Base-by-base conservation (phyloP, 2,329 filamentous ascomycete species). In the Lachnellula arida region DNA sequence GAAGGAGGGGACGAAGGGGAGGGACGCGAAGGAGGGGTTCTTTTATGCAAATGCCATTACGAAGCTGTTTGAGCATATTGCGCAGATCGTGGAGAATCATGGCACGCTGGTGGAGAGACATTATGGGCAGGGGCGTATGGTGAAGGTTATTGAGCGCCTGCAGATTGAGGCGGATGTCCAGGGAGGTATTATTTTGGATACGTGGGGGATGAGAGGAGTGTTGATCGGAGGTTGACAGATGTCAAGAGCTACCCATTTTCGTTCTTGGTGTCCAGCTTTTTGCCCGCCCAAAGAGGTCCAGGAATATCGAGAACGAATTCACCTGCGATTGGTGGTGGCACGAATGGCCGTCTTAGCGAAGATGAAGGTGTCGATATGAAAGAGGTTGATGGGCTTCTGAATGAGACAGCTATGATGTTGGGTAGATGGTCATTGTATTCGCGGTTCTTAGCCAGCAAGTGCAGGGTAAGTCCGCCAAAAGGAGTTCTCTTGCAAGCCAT, bases 171-270 rank as follows among this genome's bases (percentile, higher is more conserved):
- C 91, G 2, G 94, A 99, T 72, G 87, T 96, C 1, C 94, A 99
- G 74, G 94, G 92, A 19, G 94, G 94, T 61, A 96, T 97, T 63
- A 86, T 99, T 56, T 77, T 99, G 51, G 94, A 99, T 70, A 94
- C 92, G 0, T 99, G 94, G 91, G 87, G 54, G 94, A 99, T 62
- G 93, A 97, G 68, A 82, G 91, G 57, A 82, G 78, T 57, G 84
- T 99, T 48, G 89, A 93, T 68, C 84, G 93, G 65, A 90, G 88
- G 68, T 77, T 99, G 59, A 97, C 89, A 2, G 94, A 99, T 67
- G 90, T 96, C 72, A 97, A 95, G 75, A 96, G 92, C 54, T 99
- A 99, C 69, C 92, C 94, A 0, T 99, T 96, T 71, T 96, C 92
- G 0, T 99, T 99, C 69, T 76, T 99, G 46, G 92, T 97, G 0